Evolutionary conservation across 441 rosid genomes (phyloP).

Genomic region (Flueggea neowawraea): DNA sequence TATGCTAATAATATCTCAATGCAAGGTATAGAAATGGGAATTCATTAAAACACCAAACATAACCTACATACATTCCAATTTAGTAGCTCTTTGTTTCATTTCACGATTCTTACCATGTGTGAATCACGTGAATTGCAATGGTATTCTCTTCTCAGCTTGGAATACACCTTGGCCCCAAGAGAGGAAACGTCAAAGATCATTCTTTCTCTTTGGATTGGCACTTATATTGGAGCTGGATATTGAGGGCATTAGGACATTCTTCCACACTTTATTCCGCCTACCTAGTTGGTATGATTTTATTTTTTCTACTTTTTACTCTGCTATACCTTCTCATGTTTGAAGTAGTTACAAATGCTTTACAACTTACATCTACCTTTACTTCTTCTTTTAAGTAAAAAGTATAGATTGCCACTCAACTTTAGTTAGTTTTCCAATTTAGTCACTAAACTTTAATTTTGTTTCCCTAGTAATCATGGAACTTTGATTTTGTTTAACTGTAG

Average conservation of each 20-base stretch:
- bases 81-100: not conserved
- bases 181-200: slow-evolving; percentile 94
- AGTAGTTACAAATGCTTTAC: not conserved
- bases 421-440: no score
- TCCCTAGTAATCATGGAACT: no score
- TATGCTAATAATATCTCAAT: slow-evolving; percentile 63
- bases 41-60: not conserved
- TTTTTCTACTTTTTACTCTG: not conserved
- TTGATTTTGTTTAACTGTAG: no score
- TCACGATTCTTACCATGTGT: no score
- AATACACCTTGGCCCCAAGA: slow-evolving; percentile 92
- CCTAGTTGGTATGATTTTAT: slow-evolving; percentile 66
- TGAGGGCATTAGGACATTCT: slow-evolving; percentile 76
- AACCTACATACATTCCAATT: not conserved
- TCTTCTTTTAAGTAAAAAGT: no score
- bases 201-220: slow-evolving; percentile 92
- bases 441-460: no score
- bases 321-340: not conserved
- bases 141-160: slow-evolving; percentile 62
- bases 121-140: slow-evolving; percentile 1
- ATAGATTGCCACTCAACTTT: no score
- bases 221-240: slow-evolving; percentile 84
- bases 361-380: no score
- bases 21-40: slow-evolving; percentile 50
- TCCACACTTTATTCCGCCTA: slow-evolving; percentile 77